Evolutionary conservation across 2,329 filamentous ascomycete species (phyloP).

Genomic region (Colletotrichum cordylinicola): DNA sequence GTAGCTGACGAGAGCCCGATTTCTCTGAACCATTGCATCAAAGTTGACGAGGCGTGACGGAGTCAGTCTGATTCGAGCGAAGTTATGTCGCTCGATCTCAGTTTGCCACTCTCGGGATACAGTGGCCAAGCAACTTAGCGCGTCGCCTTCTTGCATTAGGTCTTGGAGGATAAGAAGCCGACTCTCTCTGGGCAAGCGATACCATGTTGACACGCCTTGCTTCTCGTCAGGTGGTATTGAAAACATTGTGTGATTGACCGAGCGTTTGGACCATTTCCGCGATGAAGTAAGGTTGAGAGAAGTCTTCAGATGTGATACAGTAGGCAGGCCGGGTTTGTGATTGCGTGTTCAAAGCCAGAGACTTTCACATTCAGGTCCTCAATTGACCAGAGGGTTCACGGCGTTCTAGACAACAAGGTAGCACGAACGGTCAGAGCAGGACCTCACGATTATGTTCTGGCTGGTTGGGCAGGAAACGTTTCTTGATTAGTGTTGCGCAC

Average conservation of each 20-base stretch:
- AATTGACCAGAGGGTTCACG: neutral
- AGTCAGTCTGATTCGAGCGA: constrained; percentile 34
- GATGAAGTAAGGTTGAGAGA: neutral
- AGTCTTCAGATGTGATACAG: neutral
- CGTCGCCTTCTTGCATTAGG: constrained; percentile 26
- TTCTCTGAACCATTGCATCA: constrained; percentile 31
- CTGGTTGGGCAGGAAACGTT: neutral
- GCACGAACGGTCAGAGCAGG: neutral
- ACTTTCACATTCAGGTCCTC: neutral
- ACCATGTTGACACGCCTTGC: constrained; percentile 1
- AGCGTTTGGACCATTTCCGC: neutral
- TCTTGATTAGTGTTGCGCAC: neutral
- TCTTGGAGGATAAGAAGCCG: constrained; percentile 27
- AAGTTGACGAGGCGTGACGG: constrained; percentile 31
- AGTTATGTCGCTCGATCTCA: constrained; percentile 32
- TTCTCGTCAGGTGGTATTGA: neutral
- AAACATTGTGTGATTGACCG: neutral
- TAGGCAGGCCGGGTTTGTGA: neutral
- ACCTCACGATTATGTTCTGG: neutral
- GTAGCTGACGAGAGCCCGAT: constrained; percentile 30
- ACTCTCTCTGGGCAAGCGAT: constrained; percentile 28
- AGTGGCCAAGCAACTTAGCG: constrained; percentile 27
- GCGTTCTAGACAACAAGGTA: neutral
- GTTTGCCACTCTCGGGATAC: constrained; percentile 37
- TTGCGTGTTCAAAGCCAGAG: neutral